Conservation (phyloP, 2,329 filamentous ascomycete genomes). For the Dactylellina haptotyla region DNA sequence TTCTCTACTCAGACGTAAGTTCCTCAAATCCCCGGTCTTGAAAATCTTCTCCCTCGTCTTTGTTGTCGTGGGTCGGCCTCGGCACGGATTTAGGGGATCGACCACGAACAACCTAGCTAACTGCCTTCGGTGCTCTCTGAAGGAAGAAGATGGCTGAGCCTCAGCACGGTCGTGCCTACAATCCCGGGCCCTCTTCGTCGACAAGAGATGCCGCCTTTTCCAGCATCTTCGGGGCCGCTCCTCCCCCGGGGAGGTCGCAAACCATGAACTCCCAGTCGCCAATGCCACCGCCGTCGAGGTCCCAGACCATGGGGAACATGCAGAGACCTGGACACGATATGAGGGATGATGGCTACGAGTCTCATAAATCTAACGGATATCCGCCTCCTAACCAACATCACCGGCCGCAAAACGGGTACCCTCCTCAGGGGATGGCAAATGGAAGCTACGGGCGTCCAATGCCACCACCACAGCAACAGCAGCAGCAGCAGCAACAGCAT, state of each 20-base stretch:
- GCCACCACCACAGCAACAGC: slow-evolving; percentile 54
- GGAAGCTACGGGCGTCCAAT: slow-evolving; percentile 40
- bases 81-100: slow-evolving; percentile 12
- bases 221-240: slow-evolving; percentile 90
- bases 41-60: background rate
- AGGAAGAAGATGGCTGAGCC: slow-evolving; percentile 68
- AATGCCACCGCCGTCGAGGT: slow-evolving; percentile 61
- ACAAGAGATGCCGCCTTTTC: slow-evolving; percentile 95
- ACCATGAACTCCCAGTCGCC: slow-evolving; percentile 87
- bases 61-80: background rate
- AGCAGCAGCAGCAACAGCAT: slow-evolving; percentile 32
- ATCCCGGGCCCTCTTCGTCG: slow-evolving; percentile 65
- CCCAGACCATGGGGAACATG: slow-evolving; percentile 53
- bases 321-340: slow-evolving; percentile 26
- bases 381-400: slow-evolving; percentile 63
- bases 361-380: slow-evolving; percentile 61
- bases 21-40: background rate
- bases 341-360: slow-evolving; percentile 58
- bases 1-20: slow-evolving; percentile 39
- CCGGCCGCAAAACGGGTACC: slow-evolving; percentile 61
- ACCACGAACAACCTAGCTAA: slow-evolving; percentile 13
- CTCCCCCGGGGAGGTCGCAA: slow-evolving; percentile 87
- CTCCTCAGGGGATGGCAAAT: slow-evolving; percentile 59
- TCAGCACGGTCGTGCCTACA: slow-evolving; percentile 69
- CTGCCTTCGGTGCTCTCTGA: slow-evolving; percentile 13